These are phyloP conservation scores for Nitzschia palea DNA, from an alignment of 108 stramenopile species.

Conservation along the genomic window DNA sequence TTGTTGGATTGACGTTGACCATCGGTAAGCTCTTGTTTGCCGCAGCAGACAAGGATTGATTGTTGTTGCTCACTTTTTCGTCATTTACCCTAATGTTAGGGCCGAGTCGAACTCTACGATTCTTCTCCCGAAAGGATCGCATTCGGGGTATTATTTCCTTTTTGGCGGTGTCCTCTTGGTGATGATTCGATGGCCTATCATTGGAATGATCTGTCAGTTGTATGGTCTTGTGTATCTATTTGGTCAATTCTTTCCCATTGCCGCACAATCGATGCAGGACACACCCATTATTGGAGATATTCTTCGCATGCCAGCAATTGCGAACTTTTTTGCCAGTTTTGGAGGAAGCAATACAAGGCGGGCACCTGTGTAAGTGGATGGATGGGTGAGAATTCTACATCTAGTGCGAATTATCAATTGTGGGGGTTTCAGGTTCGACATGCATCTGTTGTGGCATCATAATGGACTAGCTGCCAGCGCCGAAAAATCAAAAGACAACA, in stretches of 20 bases:
- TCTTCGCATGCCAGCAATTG: constrained; percentile 67
- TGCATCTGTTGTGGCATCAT: too few species aligned
- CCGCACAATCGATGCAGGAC: constrained; percentile 78
- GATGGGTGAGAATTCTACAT: constrained; percentile 2
- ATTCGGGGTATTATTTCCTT: constrained; percentile 87
- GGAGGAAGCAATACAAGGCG: constrained; percentile 46
- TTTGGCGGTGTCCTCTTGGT: constrained; percentile 84
- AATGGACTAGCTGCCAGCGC: too few species aligned
- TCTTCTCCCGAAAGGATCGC: constrained; percentile 84
- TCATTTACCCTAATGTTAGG: constrained; percentile 17
- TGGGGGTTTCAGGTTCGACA: too few species aligned
- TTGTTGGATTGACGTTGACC: constrained; percentile 82
- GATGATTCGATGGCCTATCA: constrained; percentile 80
- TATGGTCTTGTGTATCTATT: constrained; percentile 89
- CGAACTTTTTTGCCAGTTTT: constrained; percentile 77
- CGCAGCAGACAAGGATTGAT: too few species aligned
- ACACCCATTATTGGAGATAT: constrained; percentile 78
- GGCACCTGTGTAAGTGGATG: constrained; percentile 51
- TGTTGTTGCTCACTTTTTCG: not conserved
- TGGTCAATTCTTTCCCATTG: constrained; percentile 93
- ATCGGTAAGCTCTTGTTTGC: constrained; percentile 60
- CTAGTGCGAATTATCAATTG: too few species aligned
- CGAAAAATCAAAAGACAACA: too few species aligned
- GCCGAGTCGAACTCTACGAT: constrained; percentile 72
- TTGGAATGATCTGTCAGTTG: constrained; percentile 82